Base-by-base conservation (phyloP, 2,329 filamentous ascomycete genomes). In the Metarhizium robertsii region DNA sequence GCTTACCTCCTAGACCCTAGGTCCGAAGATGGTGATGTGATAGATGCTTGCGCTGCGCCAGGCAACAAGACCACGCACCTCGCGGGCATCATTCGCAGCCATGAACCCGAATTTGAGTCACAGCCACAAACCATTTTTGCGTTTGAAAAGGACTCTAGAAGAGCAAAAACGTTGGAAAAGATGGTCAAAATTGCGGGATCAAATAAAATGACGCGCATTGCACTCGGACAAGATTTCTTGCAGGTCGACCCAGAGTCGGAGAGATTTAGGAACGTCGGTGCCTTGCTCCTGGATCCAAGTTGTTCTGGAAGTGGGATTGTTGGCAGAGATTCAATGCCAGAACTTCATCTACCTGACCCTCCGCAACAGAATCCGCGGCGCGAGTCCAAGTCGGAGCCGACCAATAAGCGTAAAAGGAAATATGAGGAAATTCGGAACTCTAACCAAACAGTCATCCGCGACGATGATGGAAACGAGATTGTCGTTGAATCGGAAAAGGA, bases 1-100 rank as follows among this genome's bases (percentile, higher is more conserved):
- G 94, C 92, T 0, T 94, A 94, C 66, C 76, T 99, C 2, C 75
- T 99, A 0, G 79, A 95, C 53, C 84, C 87, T 0, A 73, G 73
- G 0, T 73, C 82, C 8, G 75, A 81, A 56, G 81, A 86, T 60
- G 90, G 90, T 29, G 84, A 94, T 64, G 76, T 95, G 8, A 82
- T 97, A n/a, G 94, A 99, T 69, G 89, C 89, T 0, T 97, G 92
- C 67, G 90, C 94, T 0, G 94, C 94, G 0, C 94, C 94, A 1
- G 94, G 94, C 6, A 99, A 99, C 70, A 99, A 99, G 73, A 97
- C 94, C 1, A 97, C 92, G 7, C 94, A 97, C 69, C 73, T 95
- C 50, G 91, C 92, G 0, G 87, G 90, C 2, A 82, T 96, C 4
- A 65, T 94, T 51, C 75, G 68, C 53, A 73, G 70, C 51, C 72